phyloP scores from a whole-genome alignment of 2,329 filamentous ascomycete species.

The Pyricularia sp. region DNA sequence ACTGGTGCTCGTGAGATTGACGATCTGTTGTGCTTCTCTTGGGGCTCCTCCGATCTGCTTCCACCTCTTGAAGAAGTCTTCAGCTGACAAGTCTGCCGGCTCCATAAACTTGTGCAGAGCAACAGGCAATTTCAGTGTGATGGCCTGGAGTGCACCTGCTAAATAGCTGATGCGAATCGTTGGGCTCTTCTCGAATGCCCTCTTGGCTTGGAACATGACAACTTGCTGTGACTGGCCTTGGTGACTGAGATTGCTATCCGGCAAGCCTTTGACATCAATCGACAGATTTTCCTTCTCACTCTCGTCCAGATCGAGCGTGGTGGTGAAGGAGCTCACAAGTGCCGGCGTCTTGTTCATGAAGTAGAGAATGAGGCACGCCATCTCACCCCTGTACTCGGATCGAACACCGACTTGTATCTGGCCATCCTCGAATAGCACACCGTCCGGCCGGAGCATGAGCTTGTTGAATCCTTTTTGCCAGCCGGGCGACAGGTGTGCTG shows the following conservation, averaged over 20 bases:
- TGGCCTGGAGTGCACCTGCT: slow-evolving; percentile 79
- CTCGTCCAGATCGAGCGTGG: slow-evolving; percentile 72
- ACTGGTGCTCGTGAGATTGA: slow-evolving; percentile 44
- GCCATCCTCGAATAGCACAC: slow-evolving; percentile 85
- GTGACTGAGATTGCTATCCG: slow-evolving; percentile 65
- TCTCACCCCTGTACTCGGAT: slow-evolving; percentile 88
- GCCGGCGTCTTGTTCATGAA: slow-evolving; percentile 89
- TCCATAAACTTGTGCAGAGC: slow-evolving; percentile 96
- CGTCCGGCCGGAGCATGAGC: slow-evolving; percentile 67
- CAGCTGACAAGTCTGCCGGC: slow-evolving; percentile 66
- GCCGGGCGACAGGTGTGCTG: slow-evolving; percentile 82
- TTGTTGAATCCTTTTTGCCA: slow-evolving; percentile 87
- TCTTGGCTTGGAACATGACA: slow-evolving; percentile 82
- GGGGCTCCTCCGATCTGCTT: slow-evolving; percentile 89
- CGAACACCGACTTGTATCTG: slow-evolving; percentile 87
- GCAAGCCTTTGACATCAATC: slow-evolving; percentile 77
- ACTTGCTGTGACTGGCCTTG: slow-evolving; percentile 81
- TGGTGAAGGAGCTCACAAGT: slow-evolving; percentile 81
- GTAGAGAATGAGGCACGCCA: slow-evolving; percentile 90
- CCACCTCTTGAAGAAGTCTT: slow-evolving; percentile 99
- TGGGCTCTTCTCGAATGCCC: slow-evolving; percentile 68
- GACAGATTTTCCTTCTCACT: slow-evolving; percentile 54
- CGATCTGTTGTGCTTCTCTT: slow-evolving; percentile 78
- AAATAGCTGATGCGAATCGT: slow-evolving; percentile 92
- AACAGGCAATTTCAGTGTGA: slow-evolving; percentile 83